phyloP scores from a whole-genome alignment of 202 grass and related monocot genomes.

The Eragrostis tef region DNA sequence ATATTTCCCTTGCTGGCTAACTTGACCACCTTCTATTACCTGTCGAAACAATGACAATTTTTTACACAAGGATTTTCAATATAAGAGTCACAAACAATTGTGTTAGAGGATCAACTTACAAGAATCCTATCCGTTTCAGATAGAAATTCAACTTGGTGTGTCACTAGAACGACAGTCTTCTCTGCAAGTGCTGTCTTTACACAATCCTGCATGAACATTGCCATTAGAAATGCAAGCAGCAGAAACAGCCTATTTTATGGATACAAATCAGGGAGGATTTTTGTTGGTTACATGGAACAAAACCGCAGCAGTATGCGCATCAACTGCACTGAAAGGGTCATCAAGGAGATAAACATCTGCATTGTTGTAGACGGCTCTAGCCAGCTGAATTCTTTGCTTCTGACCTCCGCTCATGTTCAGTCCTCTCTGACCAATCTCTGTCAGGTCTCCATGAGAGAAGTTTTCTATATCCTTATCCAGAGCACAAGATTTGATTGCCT shows the following conservation, averaged over 20 bases:
- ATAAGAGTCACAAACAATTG: conserved; percentile 5
- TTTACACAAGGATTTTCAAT: background rate
- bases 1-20: conserved; percentile 81
- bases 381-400: conserved; percentile 96
- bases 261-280: background rate
- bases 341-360: conserved; percentile 87
- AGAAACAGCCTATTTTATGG: background rate
- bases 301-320: conserved; percentile 81
- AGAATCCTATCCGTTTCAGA: conserved; percentile 68
- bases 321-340: conserved; percentile 90
- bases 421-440: conserved; percentile 93
- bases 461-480: conserved; percentile 85
- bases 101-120: conserved; percentile 49
- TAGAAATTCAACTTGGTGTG: conserved; percentile 91
- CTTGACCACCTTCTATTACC: conserved; percentile 75
- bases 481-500: conserved; percentile 68
- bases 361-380: conserved; percentile 86
- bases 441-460: conserved; percentile 79
- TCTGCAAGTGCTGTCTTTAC: conserved; percentile 81
- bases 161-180: conserved; percentile 92
- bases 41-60: conserved; percentile 34
- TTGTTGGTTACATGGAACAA: conserved; percentile 81
- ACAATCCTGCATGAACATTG: conserved; percentile 71
- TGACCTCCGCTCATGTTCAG: conserved; percentile 97
- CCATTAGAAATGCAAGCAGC: conserved; percentile 1